Conservation (phyloP, 805 yeast species). For the Ogataea thermomethanolica region DNA sequence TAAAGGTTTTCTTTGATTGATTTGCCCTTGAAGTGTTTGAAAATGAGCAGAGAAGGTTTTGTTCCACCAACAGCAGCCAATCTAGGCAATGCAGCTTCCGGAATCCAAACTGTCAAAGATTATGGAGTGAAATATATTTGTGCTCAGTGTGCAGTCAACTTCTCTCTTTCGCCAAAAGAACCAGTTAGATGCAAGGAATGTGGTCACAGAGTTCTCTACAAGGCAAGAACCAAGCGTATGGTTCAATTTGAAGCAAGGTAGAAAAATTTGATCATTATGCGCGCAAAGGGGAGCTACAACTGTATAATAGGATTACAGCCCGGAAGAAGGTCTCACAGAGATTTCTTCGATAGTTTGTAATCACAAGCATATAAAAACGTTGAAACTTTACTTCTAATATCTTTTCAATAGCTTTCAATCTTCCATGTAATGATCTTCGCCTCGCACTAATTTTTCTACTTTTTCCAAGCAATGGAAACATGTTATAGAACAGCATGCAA, state of each 20-base stretch:
- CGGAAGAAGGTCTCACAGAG: too few species aligned
- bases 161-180: conserved; percentile 85
- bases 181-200: conserved; percentile 98
- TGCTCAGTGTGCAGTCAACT: conserved; percentile 91
- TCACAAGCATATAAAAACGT: neutral
- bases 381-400: too few species aligned
- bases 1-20: too few species aligned
- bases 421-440: too few species aligned
- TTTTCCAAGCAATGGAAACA: too few species aligned
- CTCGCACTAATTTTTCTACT: too few species aligned
- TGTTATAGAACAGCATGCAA: too few species aligned
- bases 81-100: conserved; percentile 82
- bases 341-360: neutral
- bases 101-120: conserved; percentile 59
- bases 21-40: neutral
- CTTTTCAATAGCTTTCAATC: too few species aligned
- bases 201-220: conserved; percentile 96
- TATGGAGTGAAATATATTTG: conserved; percentile 92
- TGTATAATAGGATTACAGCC: neutral
- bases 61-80: conserved; percentile 73
- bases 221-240: conserved; percentile 97
- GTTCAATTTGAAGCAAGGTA: conserved; percentile 81
- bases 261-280: conserved; percentile 4
- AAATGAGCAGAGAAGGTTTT: conserved; percentile 78
- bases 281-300: neutral